Evolutionary conservation across 352 stramenopile genomes (phyloP).

Genomic region (Globisporangium takayamanum): DNA sequence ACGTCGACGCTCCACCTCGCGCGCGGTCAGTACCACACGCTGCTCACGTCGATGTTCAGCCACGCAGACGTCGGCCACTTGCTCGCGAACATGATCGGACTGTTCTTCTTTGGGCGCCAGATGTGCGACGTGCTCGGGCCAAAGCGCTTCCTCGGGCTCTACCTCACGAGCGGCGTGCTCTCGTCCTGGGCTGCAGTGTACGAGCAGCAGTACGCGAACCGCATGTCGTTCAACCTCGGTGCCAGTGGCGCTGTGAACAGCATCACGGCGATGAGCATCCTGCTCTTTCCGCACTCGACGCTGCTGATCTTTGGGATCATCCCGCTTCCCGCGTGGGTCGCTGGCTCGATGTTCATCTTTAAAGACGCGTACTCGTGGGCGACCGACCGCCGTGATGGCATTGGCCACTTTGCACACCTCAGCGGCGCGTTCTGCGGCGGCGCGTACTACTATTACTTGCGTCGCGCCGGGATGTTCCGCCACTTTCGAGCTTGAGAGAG

Average conservation of each 20-base stretch:
- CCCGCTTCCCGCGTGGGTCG: conserved; percentile 68
- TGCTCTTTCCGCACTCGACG: conserved; percentile 64
- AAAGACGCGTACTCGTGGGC: conserved; percentile 64
- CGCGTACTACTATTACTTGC: conserved; percentile 59
- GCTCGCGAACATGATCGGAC: conserved; percentile 62
- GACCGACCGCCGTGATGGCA: conserved; percentile 40
- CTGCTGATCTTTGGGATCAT: conserved; percentile 73
- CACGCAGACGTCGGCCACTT: conserved; percentile 52
- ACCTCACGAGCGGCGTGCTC: conserved; percentile 62
- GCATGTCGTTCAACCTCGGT: conserved; percentile 49
- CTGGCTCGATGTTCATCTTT: conserved; percentile 63
- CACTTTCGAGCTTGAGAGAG: background rate
- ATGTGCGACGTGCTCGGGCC: conserved; percentile 62
- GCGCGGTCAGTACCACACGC: conserved; percentile 63
- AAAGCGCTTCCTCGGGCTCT: conserved; percentile 64
- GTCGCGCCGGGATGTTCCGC: conserved; percentile 3
- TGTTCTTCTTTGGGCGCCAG: conserved; percentile 73
- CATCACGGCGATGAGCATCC: conserved; percentile 65
- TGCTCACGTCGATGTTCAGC: conserved; percentile 71
- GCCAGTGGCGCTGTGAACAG: conserved; percentile 75
- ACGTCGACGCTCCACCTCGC: conserved; percentile 61
- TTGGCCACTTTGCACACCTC: conserved; percentile 73
- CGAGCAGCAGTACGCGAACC: conserved; percentile 43
- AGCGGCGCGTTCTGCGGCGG: conserved; percentile 54
- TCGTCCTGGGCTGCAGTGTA: conserved; percentile 54